phyloP scores from a whole-genome alignment of 495 filamentous ascomycete species.

The Hypoxylon rickii region DNA sequence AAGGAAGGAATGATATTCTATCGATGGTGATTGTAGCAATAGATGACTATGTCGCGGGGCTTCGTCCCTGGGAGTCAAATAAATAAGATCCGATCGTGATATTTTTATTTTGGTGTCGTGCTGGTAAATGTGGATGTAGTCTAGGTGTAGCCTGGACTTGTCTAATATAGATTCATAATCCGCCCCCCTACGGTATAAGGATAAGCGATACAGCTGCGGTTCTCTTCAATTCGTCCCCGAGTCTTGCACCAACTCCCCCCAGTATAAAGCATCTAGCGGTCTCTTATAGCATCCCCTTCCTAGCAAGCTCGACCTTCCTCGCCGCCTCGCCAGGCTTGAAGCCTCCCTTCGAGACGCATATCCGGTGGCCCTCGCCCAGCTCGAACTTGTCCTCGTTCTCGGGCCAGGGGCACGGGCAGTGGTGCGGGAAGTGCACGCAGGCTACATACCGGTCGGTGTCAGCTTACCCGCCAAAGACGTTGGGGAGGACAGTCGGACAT shows the following conservation, averaged over 20 bases:
- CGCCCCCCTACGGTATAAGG: no score
- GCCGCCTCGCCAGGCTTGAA: constrained; percentile 74
- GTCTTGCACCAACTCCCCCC: no score
- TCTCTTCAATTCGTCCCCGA: no score
- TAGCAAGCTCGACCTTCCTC: constrained; percentile 78
- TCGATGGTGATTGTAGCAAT: constrained; percentile 24
- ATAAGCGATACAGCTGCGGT: not conserved
- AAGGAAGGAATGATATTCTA: constrained; percentile 1
- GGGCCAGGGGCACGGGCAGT: constrained; percentile 88
- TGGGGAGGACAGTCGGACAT: no score
- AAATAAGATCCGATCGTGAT: constrained; percentile 18
- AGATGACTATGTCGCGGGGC: not conserved
- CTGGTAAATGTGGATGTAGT: no score
- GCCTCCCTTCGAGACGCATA: constrained; percentile 83
- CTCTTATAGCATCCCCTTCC: constrained; percentile 77
- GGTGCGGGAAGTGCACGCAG: constrained; percentile 91
- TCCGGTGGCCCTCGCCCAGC: constrained; percentile 75
- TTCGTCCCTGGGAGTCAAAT: constrained; percentile 6
- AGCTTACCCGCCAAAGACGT: no score
- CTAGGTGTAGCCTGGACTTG: not conserved
- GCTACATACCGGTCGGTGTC: constrained; percentile 42
- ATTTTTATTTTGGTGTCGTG: not conserved
- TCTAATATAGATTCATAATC: no score
- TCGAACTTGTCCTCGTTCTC: constrained; percentile 86
- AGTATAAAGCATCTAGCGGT: no score